phyloP scores from a whole-genome alignment of 2,329 filamentous ascomycete species.

The Metarhizium robertsii region DNA sequence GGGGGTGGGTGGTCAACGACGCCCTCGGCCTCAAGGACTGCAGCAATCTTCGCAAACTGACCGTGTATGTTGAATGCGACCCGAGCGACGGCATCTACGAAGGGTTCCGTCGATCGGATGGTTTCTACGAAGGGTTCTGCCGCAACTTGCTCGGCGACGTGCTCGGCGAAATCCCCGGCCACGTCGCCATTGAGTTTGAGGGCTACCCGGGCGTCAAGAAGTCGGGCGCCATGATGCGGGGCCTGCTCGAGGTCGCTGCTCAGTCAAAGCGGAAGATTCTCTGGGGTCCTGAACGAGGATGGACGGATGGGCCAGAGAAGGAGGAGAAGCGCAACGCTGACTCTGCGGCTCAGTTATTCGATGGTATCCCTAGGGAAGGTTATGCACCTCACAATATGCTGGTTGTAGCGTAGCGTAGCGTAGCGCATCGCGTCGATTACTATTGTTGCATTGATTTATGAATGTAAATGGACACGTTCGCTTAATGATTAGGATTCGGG shows the following conservation, averaged over 20 bases:
- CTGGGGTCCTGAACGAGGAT: slow-evolving; percentile 61
- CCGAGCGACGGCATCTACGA: slow-evolving; percentile 58
- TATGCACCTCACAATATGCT: slow-evolving; percentile 10
- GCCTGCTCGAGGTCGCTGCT: slow-evolving; percentile 43
- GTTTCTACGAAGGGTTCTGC: slow-evolving; percentile 64
- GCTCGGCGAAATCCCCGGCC: slow-evolving; percentile 44
- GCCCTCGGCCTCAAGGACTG: slow-evolving; percentile 56
- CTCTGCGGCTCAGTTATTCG: slow-evolving; percentile 1
- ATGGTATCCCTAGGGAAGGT: slow-evolving; percentile 8
- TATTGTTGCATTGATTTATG: background rate
- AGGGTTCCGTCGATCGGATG: slow-evolving; percentile 55
- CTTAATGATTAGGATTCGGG: background rate
- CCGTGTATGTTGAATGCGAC: slow-evolving; percentile 64
- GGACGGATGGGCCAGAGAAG: slow-evolving; percentile 44
- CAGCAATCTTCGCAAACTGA: slow-evolving; percentile 46
- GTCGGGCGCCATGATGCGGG: slow-evolving; percentile 53
- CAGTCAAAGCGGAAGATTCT: slow-evolving; percentile 41
- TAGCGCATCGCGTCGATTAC: background rate
- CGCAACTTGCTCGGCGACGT: slow-evolving; percentile 46
- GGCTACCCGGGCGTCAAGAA: slow-evolving; percentile 57
- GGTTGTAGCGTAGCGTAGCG: slow-evolving; percentile 11
- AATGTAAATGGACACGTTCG: background rate
- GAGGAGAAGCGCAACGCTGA: background rate
- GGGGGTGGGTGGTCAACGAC: slow-evolving; percentile 59
- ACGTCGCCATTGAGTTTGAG: slow-evolving; percentile 58